Evolutionary conservation across 1,284 basidiomycete genomes (phyloP).

Genomic region (Malassezia equina): DNA sequence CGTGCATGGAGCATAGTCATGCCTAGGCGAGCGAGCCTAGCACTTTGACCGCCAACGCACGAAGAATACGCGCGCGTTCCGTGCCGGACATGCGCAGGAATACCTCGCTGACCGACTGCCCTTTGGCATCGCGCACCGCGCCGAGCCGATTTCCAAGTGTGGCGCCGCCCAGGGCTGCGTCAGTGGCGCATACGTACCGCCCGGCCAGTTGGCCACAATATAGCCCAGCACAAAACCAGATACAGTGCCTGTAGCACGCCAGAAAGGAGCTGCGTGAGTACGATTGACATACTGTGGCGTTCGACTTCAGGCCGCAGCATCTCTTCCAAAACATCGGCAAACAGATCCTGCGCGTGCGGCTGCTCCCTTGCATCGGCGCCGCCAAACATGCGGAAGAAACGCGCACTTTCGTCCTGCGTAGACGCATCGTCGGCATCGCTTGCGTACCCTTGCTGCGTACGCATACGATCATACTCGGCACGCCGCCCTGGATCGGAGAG

Average conservation of each 20-base stretch:
- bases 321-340: conserved; percentile 43
- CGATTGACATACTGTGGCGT: conserved; percentile 22
- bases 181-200: background rate
- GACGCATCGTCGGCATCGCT: conserved; percentile 24
- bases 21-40: conserved; percentile 47
- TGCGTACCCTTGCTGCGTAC: conserved; percentile 7
- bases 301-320: conserved; percentile 44
- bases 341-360: conserved; percentile 33
- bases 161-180: conserved; percentile 30
- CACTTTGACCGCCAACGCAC: conserved; percentile 77
- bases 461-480: conserved; percentile 59
- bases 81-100: conserved; percentile 66
- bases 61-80: conserved; percentile 74
- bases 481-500: conserved; percentile 66
- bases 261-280: background rate
- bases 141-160: conserved; percentile 40
- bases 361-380: conserved; percentile 15
- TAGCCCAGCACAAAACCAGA: conserved; percentile 8
- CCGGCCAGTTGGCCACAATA: conserved; percentile 15
- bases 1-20: conserved; percentile 20
- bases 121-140: conserved; percentile 45
- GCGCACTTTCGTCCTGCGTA: conserved; percentile 28
- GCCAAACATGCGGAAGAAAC: conserved; percentile 37
- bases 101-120: conserved; percentile 54
- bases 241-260: background rate